These are phyloP conservation scores for Mycena polygramma DNA, from an alignment of 768 basidiomycete species.

Conservation along the genomic window DNA sequence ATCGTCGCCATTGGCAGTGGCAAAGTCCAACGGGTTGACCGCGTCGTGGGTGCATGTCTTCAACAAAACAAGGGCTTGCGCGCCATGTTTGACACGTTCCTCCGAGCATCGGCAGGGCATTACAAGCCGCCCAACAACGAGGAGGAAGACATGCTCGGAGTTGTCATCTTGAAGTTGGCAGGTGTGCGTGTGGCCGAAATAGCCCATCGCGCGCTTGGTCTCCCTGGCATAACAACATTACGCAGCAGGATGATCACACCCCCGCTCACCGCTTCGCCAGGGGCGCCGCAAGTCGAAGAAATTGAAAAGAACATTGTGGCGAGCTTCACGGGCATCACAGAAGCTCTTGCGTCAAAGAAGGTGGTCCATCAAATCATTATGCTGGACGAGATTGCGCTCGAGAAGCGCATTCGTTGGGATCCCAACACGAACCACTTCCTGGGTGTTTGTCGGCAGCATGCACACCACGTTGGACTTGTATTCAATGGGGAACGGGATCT, in stretches of 20 bases:
- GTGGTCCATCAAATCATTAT: slow-evolving; percentile 42
- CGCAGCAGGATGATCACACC: slow-evolving; percentile 34
- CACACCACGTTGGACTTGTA: slow-evolving; percentile 28
- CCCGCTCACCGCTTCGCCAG: slow-evolving; percentile 33
- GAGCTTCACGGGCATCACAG: slow-evolving; percentile 29
- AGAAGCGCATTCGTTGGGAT: slow-evolving; percentile 46
- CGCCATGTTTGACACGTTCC: slow-evolving; percentile 22
- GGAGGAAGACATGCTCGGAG: slow-evolving; percentile 38
- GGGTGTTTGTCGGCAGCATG: slow-evolving; percentile 47
- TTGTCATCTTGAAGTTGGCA: slow-evolving; percentile 41
- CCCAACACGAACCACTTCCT: slow-evolving; percentile 42
- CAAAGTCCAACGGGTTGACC: not conserved
- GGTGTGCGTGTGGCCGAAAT: slow-evolving; percentile 41
- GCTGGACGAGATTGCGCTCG: slow-evolving; percentile 46
- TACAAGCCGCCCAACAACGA: slow-evolving; percentile 42
- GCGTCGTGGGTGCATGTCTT: slow-evolving; percentile 10
- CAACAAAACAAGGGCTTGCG: slow-evolving; percentile 24
- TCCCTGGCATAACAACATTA: slow-evolving; percentile 37
- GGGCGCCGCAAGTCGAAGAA: slow-evolving; percentile 29
- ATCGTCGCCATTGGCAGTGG: slow-evolving; percentile 20
- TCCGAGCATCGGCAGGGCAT: slow-evolving; percentile 31
- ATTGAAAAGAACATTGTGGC: slow-evolving; percentile 37
- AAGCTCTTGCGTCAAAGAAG: slow-evolving; percentile 18
- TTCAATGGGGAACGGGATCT: slow-evolving; percentile 40
- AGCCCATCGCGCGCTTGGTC: slow-evolving; percentile 37